These are phyloP conservation scores for button mushroom (Agaricus bisporus) DNA, from an alignment of 768 basidiomycete genomes.

Conservation along the genomic window DNA sequence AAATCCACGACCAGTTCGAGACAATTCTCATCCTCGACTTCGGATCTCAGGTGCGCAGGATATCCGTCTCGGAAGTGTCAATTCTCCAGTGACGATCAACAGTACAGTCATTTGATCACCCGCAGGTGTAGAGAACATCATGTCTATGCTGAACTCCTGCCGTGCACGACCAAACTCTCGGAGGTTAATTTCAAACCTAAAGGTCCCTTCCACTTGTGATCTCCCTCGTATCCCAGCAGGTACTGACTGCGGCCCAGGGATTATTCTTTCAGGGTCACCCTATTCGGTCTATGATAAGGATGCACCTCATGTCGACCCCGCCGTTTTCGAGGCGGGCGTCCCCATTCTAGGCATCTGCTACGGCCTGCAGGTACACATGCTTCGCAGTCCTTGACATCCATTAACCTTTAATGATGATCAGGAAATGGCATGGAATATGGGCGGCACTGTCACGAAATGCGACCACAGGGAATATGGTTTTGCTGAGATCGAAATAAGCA, in stretches of 20 bases:
- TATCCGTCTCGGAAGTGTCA: conserved; percentile 6
- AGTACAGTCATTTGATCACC: conserved; percentile 98
- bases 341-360: conserved; percentile 98
- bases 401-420: conserved; percentile 22
- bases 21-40: conserved; percentile 96
- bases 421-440: conserved; percentile 90
- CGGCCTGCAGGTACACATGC: conserved; percentile 72
- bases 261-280: conserved; percentile 96
- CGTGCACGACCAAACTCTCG: conserved; percentile 86
- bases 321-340: conserved; percentile 79
- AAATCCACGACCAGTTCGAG: conserved; percentile 94
- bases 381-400: neutral
- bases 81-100: conserved; percentile 11
- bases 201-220: conserved; percentile 42
- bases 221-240: conserved; percentile 1
- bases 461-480: conserved; percentile 95
- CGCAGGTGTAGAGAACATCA: conserved; percentile 95
- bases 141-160: conserved; percentile 96
- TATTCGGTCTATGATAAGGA: conserved; percentile 95
- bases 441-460: conserved; percentile 79
- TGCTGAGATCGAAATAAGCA: conserved; percentile 71
- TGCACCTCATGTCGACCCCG: conserved; percentile 92
- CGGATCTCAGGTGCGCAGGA: conserved; percentile 75
- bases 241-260: conserved; percentile 38
- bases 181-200: conserved; percentile 93